Percentiles rank a stretch among this genome's conserved stretches.
Conservation (phyloP, 2,329 filamentous ascomycete genomes). For the Aphanoascus verrucosus region DNA sequence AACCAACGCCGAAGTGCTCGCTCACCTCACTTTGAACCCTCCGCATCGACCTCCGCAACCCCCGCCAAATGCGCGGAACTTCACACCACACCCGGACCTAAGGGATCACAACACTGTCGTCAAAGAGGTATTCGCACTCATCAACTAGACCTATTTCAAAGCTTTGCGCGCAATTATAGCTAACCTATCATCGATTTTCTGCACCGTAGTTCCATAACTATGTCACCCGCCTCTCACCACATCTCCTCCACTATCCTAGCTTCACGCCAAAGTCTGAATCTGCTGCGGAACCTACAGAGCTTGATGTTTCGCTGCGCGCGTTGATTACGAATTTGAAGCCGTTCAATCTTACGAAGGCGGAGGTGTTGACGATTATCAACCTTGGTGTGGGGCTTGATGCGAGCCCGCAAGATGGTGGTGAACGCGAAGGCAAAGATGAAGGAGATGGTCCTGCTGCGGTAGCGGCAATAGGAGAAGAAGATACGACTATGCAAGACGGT, state of each 20-base stretch:
- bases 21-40: conserved; percentile 33
- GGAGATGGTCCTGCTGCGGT: conserved; percentile 3
- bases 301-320: conserved; percentile 29
- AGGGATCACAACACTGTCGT: conserved; percentile 39
- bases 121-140: too few species aligned
- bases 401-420: conserved; percentile 12
- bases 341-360: too few species aligned
- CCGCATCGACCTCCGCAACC: conserved; percentile 33
- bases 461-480: conserved; percentile 9
- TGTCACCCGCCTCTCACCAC: too few species aligned
- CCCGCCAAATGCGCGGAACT: conserved; percentile 29
- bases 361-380: too few species aligned
- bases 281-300: too few species aligned
- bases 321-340: too few species aligned
- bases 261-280: too few species aligned
- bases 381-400: conserved; percentile 12
- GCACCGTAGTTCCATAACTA: conserved; percentile 13
- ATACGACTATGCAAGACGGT: conserved; percentile 20
- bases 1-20: conserved; percentile 36
- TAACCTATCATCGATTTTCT: too few species aligned
- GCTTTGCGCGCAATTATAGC: too few species aligned
- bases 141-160: too few species aligned
- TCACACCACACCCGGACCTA: conserved; percentile 34
- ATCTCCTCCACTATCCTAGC: too few species aligned
- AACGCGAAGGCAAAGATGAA: too few species aligned